Percentiles rank a stretch among this genome's conserved stretches.
Conservation (phyloP, 371 early-diverging fungal species). For the Capniomyces stellatus region DNA sequence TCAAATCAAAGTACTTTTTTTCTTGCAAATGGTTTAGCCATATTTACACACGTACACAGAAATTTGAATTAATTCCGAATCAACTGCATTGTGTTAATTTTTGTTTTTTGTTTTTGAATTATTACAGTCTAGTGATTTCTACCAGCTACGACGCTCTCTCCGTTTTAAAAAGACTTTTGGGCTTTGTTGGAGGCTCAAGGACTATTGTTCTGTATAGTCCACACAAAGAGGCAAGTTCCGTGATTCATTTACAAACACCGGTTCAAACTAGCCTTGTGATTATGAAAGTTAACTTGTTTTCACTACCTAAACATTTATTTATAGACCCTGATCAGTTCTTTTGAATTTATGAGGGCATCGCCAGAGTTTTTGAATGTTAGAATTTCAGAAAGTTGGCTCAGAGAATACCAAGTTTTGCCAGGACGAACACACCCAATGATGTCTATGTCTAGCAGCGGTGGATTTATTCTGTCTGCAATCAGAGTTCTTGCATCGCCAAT, state of each 20-base stretch:
- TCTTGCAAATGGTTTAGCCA: too few species aligned
- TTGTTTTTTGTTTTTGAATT: too few species aligned
- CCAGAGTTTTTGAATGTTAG: slow-evolving; percentile 55
- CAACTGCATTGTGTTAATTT: too few species aligned
- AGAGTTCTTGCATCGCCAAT: slow-evolving; percentile 29
- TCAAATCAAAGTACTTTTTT: too few species aligned
- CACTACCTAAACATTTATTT: slow-evolving; percentile 9
- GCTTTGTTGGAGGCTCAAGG: slow-evolving; percentile 57
- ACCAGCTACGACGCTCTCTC: slow-evolving; percentile 50
- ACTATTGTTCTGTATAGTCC: slow-evolving; percentile 69
- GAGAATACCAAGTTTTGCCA: slow-evolving; percentile 80
- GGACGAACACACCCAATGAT: slow-evolving; percentile 88
- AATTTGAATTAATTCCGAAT: too few species aligned
- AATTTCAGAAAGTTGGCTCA: slow-evolving; percentile 70
- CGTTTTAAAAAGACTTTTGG: slow-evolving; percentile 42
- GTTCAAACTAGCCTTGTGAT: neutral
- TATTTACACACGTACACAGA: too few species aligned
- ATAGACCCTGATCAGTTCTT: slow-evolving; percentile 37
- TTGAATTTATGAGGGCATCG: slow-evolving; percentile 47
- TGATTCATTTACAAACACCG: slow-evolving; percentile 4
- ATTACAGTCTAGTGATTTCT: slow-evolving; percentile 46
- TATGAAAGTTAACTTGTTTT: neutral
- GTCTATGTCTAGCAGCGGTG: slow-evolving; percentile 73
- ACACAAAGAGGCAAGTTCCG: slow-evolving; percentile 41
- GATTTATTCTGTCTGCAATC: slow-evolving; percentile 55